Evolutionary conservation across 352 stramenopile genomes (phyloP).

Genomic region (Phytophthora sp.): DNA sequence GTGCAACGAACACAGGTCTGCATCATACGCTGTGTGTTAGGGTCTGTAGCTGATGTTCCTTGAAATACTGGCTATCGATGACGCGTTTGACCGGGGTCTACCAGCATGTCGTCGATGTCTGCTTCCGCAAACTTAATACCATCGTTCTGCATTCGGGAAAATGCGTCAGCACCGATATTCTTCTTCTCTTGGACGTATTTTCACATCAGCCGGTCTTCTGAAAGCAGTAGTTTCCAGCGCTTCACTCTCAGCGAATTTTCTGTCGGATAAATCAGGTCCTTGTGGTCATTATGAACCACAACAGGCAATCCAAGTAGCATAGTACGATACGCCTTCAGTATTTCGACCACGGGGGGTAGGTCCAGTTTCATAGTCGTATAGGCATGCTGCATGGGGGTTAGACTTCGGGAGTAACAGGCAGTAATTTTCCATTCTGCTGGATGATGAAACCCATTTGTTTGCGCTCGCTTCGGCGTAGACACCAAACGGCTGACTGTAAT

Average conservation of each 20-base stretch:
- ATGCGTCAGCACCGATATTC: neutral
- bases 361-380: neutral
- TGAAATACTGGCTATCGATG: neutral
- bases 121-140: too few species aligned
- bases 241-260: neutral
- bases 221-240: neutral
- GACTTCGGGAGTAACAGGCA: slow-evolving; percentile 1
- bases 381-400: neutral
- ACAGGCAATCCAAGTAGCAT: neutral
- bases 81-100: neutral
- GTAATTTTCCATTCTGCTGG: neutral
- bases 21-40: neutral
- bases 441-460: slow-evolving; percentile 5
- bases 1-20: neutral
- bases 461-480: neutral
- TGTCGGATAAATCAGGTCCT: neutral
- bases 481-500: neutral
- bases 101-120: neutral
- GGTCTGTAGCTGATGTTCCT: neutral
- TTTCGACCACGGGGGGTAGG: neutral
- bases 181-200: neutral
- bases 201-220: neutral
- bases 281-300: neutral
- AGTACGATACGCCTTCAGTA: neutral
- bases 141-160: neutral